Base-by-base conservation (phyloP, 2,329 filamentous ascomycete genomes). In the Atkinsonella hypoxylon region DNA sequence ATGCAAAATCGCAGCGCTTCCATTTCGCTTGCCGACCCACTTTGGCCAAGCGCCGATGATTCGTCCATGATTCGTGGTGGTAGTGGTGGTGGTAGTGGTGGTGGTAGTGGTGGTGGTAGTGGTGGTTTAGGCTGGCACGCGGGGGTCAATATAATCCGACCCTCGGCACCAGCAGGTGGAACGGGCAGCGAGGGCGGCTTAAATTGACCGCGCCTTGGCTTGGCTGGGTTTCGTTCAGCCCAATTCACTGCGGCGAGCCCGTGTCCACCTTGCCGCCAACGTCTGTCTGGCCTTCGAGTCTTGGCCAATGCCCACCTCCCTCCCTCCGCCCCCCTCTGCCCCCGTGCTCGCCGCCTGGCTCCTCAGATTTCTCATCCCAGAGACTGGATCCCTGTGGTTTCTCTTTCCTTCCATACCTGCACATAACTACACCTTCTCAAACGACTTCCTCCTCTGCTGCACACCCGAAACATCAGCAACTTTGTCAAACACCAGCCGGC, bases 371-470 rank as follows among this genome's bases (percentile, higher is more conserved):
- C 46, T 26, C 18, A 49, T 44, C 42, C 47, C 52, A 40, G 48
- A 39, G 40, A 49, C 31, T 22, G 18, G 3, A 49, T 34, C 48
- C 49, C 52, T 46, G 49, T 38, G 22, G 30, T 48, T 53, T 51
- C 49, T 51, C 46, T 47, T 46, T 48, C 46, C 39, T 51, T 51
- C 52, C 52, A 53, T 49, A 40, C 26, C 26, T 26, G 26, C 48
- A 48, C 48, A 45, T 49, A 42, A 31, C 48, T 40, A 48, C 38
- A 44, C 32, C 5, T 42, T 4, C 40, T 15, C 43, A 18, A 43
- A 44, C 36, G 41, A 47, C 47, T 26, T 49, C 26, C 47, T 45
- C 32, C 26, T 26, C 26, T 45, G 44, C 42, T 41, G 40, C 45
- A 30, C 45, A 51, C 50, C 40, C 43, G 36, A 32, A 31, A 40